Evolutionary conservation across 2,329 filamentous ascomycete genomes (phyloP).

Genomic region (Hirsutella minnesotensis): DNA sequence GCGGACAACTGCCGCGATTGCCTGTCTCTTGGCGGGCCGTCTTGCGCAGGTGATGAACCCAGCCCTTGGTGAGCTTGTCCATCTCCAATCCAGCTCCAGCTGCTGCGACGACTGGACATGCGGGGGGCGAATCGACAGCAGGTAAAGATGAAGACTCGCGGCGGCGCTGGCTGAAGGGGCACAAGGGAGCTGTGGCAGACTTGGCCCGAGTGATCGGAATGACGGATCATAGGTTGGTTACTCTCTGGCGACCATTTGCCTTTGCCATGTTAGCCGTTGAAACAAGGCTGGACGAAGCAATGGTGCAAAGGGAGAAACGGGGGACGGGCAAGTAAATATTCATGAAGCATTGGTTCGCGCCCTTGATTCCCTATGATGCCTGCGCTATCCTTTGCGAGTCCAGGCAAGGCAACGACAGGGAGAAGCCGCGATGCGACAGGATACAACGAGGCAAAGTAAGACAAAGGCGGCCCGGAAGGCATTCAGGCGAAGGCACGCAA

Average conservation of each 20-base stretch:
- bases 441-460: not conserved
- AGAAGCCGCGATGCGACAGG: too few species aligned
- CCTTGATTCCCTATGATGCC: too few species aligned
- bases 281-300: not conserved
- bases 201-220: too few species aligned
- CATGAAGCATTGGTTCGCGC: too few species aligned
- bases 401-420: too few species aligned
- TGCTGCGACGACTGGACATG: not conserved
- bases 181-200: too few species aligned
- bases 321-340: too few species aligned
- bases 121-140: not conserved
- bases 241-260: not conserved
- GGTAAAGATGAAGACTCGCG: not conserved
- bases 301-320: not conserved
- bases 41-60: conserved; percentile 13
- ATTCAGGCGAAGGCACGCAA: not conserved
- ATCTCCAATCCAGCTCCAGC: not conserved
- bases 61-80: conserved; percentile 8
- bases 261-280: not conserved
- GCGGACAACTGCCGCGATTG: conserved; percentile 9
- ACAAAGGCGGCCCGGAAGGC: not conserved
- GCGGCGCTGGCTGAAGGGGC: not conserved
- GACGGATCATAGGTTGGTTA: not conserved
- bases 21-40: conserved; percentile 10
- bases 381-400: too few species aligned